Evolutionary conservation across 1,284 basidiomycete genomes (phyloP).

Genomic region (Polyporus tsugae): DNA sequence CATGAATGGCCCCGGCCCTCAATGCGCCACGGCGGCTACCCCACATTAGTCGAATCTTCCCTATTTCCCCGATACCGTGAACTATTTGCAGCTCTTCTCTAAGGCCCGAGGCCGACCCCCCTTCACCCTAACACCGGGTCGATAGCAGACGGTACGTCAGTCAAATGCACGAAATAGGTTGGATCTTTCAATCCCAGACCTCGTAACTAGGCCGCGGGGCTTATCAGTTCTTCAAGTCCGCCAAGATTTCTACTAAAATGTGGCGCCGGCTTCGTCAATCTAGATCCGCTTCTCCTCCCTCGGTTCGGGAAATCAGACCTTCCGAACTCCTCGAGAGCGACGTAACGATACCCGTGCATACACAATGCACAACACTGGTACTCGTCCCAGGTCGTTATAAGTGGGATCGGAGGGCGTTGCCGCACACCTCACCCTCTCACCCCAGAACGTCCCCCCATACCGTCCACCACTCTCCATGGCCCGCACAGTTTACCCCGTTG

Average conservation of each 20-base stretch:
- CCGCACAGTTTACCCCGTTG: neutral
- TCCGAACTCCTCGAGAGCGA: neutral
- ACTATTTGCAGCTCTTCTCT: neutral
- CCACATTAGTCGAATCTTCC: neutral
- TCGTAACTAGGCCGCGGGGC: neutral
- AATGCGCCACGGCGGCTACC: neutral
- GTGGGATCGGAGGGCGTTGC: neutral
- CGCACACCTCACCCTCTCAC: neutral
- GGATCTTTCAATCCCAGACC: neutral
- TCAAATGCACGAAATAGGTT: neutral
- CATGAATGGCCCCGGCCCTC: neutral
- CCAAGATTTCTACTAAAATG: neutral
- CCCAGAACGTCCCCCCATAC: neutral
- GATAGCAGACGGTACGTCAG: neutral
- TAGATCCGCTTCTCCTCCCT: neutral
- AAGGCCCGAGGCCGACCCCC: neutral
- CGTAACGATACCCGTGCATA: neutral
- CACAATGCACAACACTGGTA: neutral
- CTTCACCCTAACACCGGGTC: neutral
- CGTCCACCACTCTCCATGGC: constrained; percentile 13
- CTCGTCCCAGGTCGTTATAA: neutral
- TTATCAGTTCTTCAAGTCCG: neutral
- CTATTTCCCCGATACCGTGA: neutral
- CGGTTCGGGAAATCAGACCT: neutral
- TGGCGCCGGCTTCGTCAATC: neutral